Evolutionary conservation across 768 basidiomycete genomes (phyloP).

Genomic region (Boletus pseudo-olivaceus): DNA sequence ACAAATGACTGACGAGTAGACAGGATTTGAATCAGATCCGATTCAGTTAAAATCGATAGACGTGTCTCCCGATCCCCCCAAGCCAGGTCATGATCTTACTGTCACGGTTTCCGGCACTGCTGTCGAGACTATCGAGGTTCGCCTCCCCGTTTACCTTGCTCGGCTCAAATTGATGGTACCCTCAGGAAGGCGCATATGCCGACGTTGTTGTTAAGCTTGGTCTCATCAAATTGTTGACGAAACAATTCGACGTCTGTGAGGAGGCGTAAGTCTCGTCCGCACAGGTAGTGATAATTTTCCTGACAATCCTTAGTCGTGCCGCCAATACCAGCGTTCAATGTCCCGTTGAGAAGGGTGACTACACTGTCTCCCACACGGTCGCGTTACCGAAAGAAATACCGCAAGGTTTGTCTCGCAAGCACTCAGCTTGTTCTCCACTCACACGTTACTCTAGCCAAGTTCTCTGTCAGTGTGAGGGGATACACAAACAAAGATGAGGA

Average conservation of each 20-base stretch:
- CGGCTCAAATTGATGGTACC: constrained; percentile 8
- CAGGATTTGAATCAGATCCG: constrained; percentile 45
- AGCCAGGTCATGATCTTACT: constrained; percentile 85
- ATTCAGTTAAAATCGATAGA: constrained; percentile 68
- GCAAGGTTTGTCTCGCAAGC: constrained; percentile 42
- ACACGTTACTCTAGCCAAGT: constrained; percentile 62
- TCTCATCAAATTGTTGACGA: constrained; percentile 80
- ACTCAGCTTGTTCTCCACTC: background rate
- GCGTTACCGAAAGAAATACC: constrained; percentile 91
- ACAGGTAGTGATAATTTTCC: background rate
- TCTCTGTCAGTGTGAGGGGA: constrained; percentile 63
- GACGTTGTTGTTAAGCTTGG: constrained; percentile 94
- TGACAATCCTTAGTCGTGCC: constrained; percentile 48
- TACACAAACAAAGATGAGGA: constrained; percentile 71
- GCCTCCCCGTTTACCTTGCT: constrained; percentile 8
- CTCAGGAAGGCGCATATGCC: constrained; percentile 85
- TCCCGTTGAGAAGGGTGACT: constrained; percentile 69
- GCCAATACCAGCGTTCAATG: constrained; percentile 79
- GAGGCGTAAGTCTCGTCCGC: constrained; percentile 70
- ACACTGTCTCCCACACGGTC: constrained; percentile 80
- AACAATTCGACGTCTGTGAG: constrained; percentile 84
- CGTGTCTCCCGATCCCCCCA: constrained; percentile 83
- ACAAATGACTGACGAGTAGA: constrained; percentile 2
- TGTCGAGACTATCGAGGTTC: constrained; percentile 60
- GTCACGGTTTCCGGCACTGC: constrained; percentile 71